Percentiles rank a stretch among this genome's conserved stretches.
phyloP scores from a whole-genome alignment of 352 stramenopile species.

The Phytopythium delawarense region DNA sequence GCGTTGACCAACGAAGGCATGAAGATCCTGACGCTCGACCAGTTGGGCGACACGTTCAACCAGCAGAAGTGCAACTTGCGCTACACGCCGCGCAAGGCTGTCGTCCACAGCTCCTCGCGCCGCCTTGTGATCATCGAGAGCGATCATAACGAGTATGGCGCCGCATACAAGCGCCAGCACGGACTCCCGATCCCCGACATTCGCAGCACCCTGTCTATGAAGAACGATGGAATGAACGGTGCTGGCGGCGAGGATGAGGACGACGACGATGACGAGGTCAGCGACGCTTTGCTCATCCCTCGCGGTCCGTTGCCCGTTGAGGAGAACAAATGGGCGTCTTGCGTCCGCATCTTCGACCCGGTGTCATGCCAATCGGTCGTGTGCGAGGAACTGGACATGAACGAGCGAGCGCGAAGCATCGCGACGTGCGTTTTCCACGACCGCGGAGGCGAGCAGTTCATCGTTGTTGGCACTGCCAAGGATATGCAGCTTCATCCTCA shows the following conservation, averaged over 20 bases:
- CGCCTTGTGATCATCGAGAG: constrained; percentile 96
- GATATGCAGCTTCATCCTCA: constrained; percentile 93
- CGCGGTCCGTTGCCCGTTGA: constrained; percentile 53
- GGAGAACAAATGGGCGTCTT: constrained; percentile 94
- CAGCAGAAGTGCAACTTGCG: constrained; percentile 93
- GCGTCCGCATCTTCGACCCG: constrained; percentile 97
- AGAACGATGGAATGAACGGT: constrained; percentile 26
- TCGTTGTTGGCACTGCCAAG: constrained; percentile 96
- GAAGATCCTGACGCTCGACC: constrained; percentile 96
- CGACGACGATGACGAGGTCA: constrained; percentile 85
- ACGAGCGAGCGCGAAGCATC: constrained; percentile 94
- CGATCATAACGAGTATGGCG: constrained; percentile 96
- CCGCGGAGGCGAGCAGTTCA: constrained; percentile 94
- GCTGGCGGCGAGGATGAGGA: constrained; percentile 32
- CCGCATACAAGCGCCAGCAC: constrained; percentile 87
- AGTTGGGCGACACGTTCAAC: constrained; percentile 96
- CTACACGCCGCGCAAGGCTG: constrained; percentile 97
- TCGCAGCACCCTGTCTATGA: constrained; percentile 16
- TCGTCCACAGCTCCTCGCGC: constrained; percentile 82
- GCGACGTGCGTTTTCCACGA: constrained; percentile 94
- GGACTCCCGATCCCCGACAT: constrained; percentile 63
- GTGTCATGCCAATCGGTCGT: constrained; percentile 80
- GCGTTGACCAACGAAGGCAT: constrained; percentile 94
- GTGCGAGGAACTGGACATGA: constrained; percentile 91
- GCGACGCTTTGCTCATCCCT: constrained; percentile 68